Conservation (phyloP, 106 monocot species). For the Dendrobium catenatum region DNA sequence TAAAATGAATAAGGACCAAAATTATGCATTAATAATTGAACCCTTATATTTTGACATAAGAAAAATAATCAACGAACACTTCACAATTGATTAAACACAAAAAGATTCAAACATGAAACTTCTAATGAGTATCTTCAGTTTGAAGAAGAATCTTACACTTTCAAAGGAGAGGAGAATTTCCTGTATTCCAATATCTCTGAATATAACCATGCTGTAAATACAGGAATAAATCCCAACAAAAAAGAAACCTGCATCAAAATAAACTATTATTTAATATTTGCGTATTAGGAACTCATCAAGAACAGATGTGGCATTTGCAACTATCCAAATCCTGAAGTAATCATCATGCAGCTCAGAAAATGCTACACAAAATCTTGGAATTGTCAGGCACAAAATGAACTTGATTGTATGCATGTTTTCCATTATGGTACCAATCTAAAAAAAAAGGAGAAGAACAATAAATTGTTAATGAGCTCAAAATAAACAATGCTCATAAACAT, state of each 20-base stretch:
- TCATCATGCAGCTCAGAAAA: background rate
- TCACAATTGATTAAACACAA: background rate
- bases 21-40: background rate
- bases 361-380: background rate
- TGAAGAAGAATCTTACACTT: conserved; percentile 31
- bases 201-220: conserved; percentile 38
- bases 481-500: background rate
- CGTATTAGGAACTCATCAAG: background rate
- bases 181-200: conserved; percentile 31
- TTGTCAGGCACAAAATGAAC: background rate
- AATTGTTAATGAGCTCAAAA: background rate
- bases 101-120: background rate
- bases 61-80: background rate
- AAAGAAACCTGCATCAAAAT: conserved; percentile 39
- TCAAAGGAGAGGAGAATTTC: conserved; percentile 20
- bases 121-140: background rate
- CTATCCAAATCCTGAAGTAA: background rate
- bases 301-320: background rate
- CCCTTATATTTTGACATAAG: background rate
- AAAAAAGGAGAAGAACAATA: background rate
- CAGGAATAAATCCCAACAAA: conserved; percentile 30
- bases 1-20: background rate
- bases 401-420: background rate
- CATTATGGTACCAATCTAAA: conserved; percentile 1
- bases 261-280: background rate